Conservation (phyloP, 495 filamentous ascomycete species). For the Penicillium cataractarum region DNA sequence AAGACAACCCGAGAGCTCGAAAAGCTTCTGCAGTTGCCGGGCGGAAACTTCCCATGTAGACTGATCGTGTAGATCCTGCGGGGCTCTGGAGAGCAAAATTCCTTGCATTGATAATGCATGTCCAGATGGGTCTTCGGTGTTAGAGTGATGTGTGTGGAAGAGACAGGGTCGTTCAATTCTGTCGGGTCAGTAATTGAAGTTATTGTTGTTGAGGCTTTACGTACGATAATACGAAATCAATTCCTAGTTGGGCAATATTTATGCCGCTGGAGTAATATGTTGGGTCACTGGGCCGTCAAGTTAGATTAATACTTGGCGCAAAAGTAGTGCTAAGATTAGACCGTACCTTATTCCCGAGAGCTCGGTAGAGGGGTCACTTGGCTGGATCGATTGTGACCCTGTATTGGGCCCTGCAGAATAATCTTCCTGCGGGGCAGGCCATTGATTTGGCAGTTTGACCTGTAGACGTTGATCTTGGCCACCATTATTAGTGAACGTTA, state of each 20-base stretch:
- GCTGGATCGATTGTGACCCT: background rate
- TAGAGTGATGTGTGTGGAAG: conserved; percentile 8
- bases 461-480: conserved; percentile 5
- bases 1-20: conserved; percentile 20
- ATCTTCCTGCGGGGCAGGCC: background rate
- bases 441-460: conserved; percentile 5
- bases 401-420: background rate
- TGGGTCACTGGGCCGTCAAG: background rate
- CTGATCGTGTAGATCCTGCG: conserved; percentile 5
- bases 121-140: conserved; percentile 8
- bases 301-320: background rate
- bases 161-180: conserved; percentile 28
- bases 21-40: conserved; percentile 15
- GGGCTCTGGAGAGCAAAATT: conserved; percentile 12
- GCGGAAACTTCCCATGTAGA: conserved; percentile 18
- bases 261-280: background rate
- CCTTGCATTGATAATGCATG: conserved; percentile 22
- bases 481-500: conserved; percentile 7
- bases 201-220: background rate
- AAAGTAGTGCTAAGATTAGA: background rate
- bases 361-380: background rate
- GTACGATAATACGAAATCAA: conserved; percentile 28
- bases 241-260: conserved; percentile 14
- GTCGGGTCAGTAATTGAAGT: background rate
- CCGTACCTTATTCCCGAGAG: background rate